phyloP scores from a whole-genome alignment of 306 rosid species.

The Cucurbita pepo region DNA sequence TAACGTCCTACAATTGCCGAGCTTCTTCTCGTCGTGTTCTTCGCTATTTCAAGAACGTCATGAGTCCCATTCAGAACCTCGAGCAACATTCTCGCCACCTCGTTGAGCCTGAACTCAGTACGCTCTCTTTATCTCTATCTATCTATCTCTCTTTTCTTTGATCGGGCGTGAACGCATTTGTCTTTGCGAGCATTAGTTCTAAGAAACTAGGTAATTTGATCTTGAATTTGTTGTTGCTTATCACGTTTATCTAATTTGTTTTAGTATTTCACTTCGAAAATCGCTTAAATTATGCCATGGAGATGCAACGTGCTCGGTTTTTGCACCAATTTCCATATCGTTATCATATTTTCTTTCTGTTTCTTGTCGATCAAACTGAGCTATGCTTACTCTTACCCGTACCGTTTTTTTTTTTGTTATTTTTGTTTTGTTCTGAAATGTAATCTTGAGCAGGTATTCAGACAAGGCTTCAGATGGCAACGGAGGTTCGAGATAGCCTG shows the following conservation, averaged over 20 bases:
- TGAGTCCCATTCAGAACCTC: slow-evolving; percentile 96
- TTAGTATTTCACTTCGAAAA: not conserved
- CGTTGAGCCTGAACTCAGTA: slow-evolving; percentile 64
- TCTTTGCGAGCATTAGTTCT: not conserved
- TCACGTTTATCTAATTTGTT: not conserved
- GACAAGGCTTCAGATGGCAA: slow-evolving; percentile 76
- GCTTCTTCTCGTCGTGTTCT: not conserved
- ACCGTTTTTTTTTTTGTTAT: not conserved
- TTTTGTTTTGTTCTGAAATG: not conserved
- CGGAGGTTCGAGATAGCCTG: slow-evolving; percentile 95
- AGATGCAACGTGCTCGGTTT: not conserved
- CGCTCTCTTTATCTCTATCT: slow-evolving; percentile 5
- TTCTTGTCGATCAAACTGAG: not conserved
- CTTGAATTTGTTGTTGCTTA: not conserved
- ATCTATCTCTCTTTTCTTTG: not conserved
- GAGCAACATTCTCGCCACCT: slow-evolving; percentile 81
- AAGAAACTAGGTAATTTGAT: not conserved
- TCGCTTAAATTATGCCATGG: not conserved
- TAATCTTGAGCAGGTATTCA: slow-evolving; percentile 40
- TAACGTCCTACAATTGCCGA: not conserved
- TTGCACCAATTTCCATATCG: not conserved
- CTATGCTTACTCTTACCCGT: not conserved
- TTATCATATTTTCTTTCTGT: not conserved
- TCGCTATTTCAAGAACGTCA: slow-evolving; percentile 11
- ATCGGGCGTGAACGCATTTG: not conserved